A percentile compares a stretch with the other conserved stretches of the same genome.
phyloP scores from a whole-genome alignment of 768 basidiomycete genomes.

The Tulasnella sp. region DNA sequence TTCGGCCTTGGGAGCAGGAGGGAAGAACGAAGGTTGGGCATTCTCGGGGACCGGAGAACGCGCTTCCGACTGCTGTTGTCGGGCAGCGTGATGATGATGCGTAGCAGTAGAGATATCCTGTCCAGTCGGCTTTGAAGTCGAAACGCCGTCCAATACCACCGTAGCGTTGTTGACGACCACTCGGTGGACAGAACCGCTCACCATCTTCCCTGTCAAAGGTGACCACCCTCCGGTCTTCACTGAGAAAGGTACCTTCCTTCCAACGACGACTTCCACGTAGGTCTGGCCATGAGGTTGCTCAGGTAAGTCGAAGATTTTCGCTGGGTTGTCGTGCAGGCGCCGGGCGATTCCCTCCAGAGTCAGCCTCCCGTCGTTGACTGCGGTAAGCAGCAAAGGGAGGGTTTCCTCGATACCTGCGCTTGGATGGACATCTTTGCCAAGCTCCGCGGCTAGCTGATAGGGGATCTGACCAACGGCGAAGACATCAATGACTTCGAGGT shows the following conservation, averaged over 20 bases:
- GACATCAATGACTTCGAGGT: slow-evolving; percentile 77
- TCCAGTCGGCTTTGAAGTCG: slow-evolving; percentile 58
- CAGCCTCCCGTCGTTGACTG: slow-evolving; percentile 73
- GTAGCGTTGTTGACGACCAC: slow-evolving; percentile 89
- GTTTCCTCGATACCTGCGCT: slow-evolving; percentile 84
- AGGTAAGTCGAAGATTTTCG: slow-evolving; percentile 83
- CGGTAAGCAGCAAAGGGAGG: slow-evolving; percentile 80
- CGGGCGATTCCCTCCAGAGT: slow-evolving; percentile 75
- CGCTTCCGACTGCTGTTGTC: background rate
- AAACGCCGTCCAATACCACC: slow-evolving; percentile 77
- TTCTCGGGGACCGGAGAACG: slow-evolving; percentile 21
- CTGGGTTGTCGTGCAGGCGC: slow-evolving; percentile 89
- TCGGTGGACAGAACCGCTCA: slow-evolving; percentile 79
- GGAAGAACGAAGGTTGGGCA: slow-evolving; percentile 16
- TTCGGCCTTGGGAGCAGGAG: background rate
- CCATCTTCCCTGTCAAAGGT: slow-evolving; percentile 59
- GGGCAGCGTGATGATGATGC: background rate
- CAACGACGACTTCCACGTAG: slow-evolving; percentile 88
- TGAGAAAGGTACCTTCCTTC: slow-evolving; percentile 61
- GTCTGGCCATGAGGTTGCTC: slow-evolving; percentile 68
- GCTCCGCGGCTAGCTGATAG: slow-evolving; percentile 64
- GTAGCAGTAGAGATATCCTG: slow-evolving; percentile 61
- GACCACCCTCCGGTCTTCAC: slow-evolving; percentile 66
- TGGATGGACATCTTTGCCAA: slow-evolving; percentile 57
- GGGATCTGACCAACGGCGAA: slow-evolving; percentile 89